Base-by-base conservation (phyloP, 768 basidiomycete species). In the Tulasnella sp. region DNA sequence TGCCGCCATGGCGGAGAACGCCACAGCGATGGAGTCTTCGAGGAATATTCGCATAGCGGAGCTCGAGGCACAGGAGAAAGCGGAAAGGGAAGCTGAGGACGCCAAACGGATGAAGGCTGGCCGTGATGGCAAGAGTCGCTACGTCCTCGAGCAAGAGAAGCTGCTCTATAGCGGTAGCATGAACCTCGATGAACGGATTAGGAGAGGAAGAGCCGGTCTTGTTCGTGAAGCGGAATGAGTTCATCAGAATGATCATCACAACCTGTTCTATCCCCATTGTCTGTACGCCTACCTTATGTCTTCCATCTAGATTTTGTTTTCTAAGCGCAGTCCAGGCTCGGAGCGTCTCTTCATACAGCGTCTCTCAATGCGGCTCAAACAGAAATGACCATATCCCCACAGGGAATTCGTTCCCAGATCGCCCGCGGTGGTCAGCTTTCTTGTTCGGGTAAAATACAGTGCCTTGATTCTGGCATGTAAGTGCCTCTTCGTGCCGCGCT, bases 1-100 rank as follows among this genome's bases (percentile, higher is more conserved):
- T 41, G 97, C 95, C 0, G 93, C 96, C 6, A 99, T 99, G 97
- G 86, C 92, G 34, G 86, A 89, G 1, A 91, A 93, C 80, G 97
- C 97, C 0, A 85, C 88, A n/a, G 85, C 86, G 11, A 89, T 96
- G 87, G 89, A 90, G 72, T 85, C 86, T 0, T 92, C 96, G 72
- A 91, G 97, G 37, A 90, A 93, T 81, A 90, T 92, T 82, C 91
- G 94, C 31, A 87, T 99, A 14, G 88, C 91, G 3, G 87, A 88
- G 24, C 85, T 95, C 79, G 87, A 95, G 40, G 92, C 91, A 84
- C 91, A 91, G 84, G 96, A 98, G 85, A 93, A 92, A 84, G 92
- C 90, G 28, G 93, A 96, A 82, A 84, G 91, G 8, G 95, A 91
- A 83, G 91, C 88, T 34, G 94, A 96, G 81, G 93, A 92, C 82